Conservation (phyloP, 2,329 filamentous ascomycete species). For the Aspergillus ibericus region DNA sequence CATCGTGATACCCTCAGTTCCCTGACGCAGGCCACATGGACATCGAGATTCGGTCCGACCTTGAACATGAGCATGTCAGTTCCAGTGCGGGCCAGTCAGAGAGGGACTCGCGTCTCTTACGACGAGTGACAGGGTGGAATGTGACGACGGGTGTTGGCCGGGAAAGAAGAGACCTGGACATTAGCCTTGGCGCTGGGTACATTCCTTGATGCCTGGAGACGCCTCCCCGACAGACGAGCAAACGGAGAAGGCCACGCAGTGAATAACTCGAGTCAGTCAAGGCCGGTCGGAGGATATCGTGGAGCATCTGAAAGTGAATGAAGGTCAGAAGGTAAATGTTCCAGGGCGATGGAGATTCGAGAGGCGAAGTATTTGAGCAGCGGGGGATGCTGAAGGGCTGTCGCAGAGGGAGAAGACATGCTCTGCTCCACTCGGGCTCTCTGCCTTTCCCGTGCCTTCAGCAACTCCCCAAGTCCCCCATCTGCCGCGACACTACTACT, state of each 20-base stretch:
- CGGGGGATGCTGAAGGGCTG: neutral
- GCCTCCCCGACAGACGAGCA: neutral
- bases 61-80: neutral
- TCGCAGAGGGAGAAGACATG: neutral
- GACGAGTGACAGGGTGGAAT: neutral
- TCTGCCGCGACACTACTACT: neutral
- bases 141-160: neutral
- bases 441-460: neutral
- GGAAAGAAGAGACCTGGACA: neutral
- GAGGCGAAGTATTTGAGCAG: neutral
- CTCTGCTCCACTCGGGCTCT: slow-evolving; percentile 7
- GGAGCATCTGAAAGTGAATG: neutral
- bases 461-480: neutral
- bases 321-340: neutral
- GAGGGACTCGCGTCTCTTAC: neutral
- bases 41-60: neutral
- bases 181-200: neutral
- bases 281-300: neutral
- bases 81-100: neutral
- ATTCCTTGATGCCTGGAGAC: neutral
- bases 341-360: neutral
- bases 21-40: slow-evolving; percentile 4
- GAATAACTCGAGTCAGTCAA: neutral
- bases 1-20: neutral
- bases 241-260: neutral